These are phyloP conservation scores for Podaxis sp. DNA, from an alignment of 768 basidiomycete species.

Conservation along the genomic window DNA sequence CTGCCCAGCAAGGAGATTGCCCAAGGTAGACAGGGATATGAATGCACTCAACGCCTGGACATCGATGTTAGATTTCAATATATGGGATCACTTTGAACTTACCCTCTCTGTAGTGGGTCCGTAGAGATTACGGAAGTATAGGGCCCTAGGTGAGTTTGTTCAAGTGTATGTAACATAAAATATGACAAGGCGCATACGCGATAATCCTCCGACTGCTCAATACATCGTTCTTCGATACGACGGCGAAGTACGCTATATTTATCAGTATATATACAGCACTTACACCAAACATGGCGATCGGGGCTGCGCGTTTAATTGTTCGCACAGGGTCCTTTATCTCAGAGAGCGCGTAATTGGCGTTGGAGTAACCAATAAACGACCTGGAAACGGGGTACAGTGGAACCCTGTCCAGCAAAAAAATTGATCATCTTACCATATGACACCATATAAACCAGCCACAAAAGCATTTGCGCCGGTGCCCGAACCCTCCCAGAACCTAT, in stretches of 20 bases:
- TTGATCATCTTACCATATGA: slow-evolving; percentile 55
- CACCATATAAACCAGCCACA: slow-evolving; percentile 62
- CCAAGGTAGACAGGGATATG: slow-evolving; percentile 63
- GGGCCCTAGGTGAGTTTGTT: slow-evolving; percentile 37
- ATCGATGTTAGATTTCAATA: not conserved
- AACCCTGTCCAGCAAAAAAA: too few relatives aligned
- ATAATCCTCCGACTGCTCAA: slow-evolving; percentile 60
- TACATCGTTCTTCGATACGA: slow-evolving; percentile 69
- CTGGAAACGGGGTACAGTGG: slow-evolving; percentile 27
- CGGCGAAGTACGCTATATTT: slow-evolving; percentile 74
- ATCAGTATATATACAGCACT: slow-evolving; percentile 59
- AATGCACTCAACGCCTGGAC: slow-evolving; percentile 55
- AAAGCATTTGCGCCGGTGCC: slow-evolving; percentile 56
- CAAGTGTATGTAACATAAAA: not conserved
- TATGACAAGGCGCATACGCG: slow-evolving; percentile 45
- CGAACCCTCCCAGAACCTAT: slow-evolving; percentile 62
- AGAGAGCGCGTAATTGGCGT: slow-evolving; percentile 72
- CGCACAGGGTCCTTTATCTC: slow-evolving; percentile 68
- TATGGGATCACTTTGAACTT: slow-evolving; percentile 9
- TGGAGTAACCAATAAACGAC: slow-evolving; percentile 73
- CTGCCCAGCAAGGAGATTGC: slow-evolving; percentile 60
- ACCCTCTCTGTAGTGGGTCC: slow-evolving; percentile 62
- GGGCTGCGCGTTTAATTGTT: slow-evolving; percentile 70
- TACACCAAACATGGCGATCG: slow-evolving; percentile 61
- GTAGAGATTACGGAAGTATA: slow-evolving; percentile 75